Evolutionary conservation across 2,329 filamentous ascomycete species (phyloP).

Genomic region (Aspergillus sp.): DNA sequence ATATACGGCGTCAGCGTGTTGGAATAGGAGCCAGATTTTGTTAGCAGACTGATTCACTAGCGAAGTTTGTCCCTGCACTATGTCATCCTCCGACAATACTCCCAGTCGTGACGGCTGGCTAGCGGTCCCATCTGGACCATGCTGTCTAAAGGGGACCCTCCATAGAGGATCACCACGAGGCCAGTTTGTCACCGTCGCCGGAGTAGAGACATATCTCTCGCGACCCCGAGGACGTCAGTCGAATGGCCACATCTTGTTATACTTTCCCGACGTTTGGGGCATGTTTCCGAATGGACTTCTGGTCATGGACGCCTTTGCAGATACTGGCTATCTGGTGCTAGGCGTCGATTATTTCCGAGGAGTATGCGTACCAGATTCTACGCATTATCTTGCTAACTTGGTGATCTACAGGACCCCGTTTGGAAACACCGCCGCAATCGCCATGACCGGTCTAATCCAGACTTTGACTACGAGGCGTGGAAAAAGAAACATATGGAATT

Average conservation of each 20-base stretch:
- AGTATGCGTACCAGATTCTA: background rate
- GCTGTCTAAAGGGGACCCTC: background rate
- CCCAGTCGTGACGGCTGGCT: background rate
- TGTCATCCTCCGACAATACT: no score
- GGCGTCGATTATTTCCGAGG: conserved; percentile 2
- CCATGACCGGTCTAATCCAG: conserved; percentile 22
- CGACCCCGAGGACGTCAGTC: background rate
- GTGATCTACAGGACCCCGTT: conserved; percentile 2
- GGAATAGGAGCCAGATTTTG: no score
- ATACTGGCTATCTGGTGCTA: background rate
- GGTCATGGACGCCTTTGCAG: conserved; percentile 5
- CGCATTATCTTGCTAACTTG: background rate
- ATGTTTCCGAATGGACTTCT: background rate
- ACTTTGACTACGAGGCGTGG: conserved; percentile 52
- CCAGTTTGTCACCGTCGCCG: background rate
- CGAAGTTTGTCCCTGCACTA: no score
- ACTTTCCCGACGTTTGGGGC: conserved; percentile 3
- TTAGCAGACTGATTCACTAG: no score
- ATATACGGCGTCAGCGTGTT: no score
- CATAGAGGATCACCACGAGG: background rate
- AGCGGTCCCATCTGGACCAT: background rate
- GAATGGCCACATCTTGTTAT: conserved; percentile 3
- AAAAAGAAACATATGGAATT: conserved; percentile 46
- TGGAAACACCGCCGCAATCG: conserved; percentile 31
- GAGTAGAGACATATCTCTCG: background rate